A percentile compares a stretch with the other conserved stretches of the same genome.
Conservation (phyloP, 345 rosid species). For the Gossypium ekmanianum region DNA sequence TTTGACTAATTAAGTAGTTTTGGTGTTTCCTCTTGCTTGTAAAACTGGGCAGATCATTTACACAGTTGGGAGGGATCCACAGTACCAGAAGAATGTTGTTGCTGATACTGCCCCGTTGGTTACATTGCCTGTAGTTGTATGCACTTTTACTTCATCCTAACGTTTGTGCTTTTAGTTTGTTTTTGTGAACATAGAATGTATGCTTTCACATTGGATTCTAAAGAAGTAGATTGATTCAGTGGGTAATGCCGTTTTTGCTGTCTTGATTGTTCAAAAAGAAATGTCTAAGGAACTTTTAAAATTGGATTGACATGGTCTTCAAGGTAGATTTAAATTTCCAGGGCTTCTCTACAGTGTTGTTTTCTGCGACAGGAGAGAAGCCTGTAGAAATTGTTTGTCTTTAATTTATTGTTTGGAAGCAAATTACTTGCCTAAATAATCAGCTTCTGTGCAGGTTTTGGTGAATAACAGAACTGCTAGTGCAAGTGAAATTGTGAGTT, state of each 20-base stretch:
- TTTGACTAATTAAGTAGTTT: not conserved
- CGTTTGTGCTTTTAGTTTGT: slow-evolving; percentile 9
- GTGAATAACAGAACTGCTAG: slow-evolving; percentile 90
- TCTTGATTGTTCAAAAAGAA: slow-evolving; percentile 1
- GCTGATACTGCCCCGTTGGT: slow-evolving; percentile 61
- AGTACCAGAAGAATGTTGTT: slow-evolving; percentile 54
- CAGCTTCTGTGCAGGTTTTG: slow-evolving; percentile 52
- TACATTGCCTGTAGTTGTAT: slow-evolving; percentile 73
- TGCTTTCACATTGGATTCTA: not conserved
- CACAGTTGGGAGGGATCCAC: slow-evolving; percentile 79
- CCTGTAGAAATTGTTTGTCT: not conserved
- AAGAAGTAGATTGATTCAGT: not conserved
- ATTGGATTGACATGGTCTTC: not conserved
- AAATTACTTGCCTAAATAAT: slow-evolving; percentile 6
- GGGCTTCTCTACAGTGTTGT: not conserved
- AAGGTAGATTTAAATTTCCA: slow-evolving; percentile 7
- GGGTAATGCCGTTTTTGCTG: not conserved
- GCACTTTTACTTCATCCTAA: slow-evolving; percentile 27
- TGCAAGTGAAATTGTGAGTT: slow-evolving; percentile 92
- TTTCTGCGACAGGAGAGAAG: not conserved
- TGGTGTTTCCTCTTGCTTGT: slow-evolving; percentile 19
- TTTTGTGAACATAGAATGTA: slow-evolving; percentile 1
- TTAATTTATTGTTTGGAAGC: not conserved
- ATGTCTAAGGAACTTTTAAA: not conserved
- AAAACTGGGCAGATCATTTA: slow-evolving; percentile 58